These are phyloP conservation scores for Phytopythium mirpurense DNA, from an alignment of 352 stramenopile species.

Conservation along the genomic window DNA sequence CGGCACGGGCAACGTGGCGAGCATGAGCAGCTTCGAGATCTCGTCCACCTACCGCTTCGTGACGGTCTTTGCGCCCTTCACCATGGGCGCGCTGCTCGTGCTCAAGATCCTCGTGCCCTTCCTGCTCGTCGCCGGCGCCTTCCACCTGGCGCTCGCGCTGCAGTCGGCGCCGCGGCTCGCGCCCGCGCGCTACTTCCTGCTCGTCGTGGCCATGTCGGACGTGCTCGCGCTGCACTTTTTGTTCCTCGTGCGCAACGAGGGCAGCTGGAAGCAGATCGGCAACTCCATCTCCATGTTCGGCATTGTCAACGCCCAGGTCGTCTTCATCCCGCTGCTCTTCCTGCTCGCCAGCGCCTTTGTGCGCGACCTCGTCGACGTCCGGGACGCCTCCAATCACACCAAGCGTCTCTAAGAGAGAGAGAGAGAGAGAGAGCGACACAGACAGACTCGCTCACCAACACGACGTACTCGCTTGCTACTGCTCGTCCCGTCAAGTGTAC, in stretches of 20 bases:
- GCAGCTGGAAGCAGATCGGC: constrained; percentile 84
- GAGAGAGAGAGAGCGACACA: neutral
- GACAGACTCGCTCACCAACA: too few species aligned
- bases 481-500: too few species aligned
- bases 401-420: neutral
- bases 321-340: constrained; percentile 79
- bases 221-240: constrained; percentile 78
- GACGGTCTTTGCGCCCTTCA: constrained; percentile 78
- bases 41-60: constrained; percentile 83
- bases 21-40: constrained; percentile 86
- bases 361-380: constrained; percentile 10
- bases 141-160: constrained; percentile 40
- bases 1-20: constrained; percentile 80
- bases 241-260: constrained; percentile 80
- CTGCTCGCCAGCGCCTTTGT: constrained; percentile 37
- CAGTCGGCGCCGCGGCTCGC: constrained; percentile 14
- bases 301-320: constrained; percentile 78
- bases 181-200: constrained; percentile 53
- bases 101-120: constrained; percentile 81
- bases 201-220: constrained; percentile 80
- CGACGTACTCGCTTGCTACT: too few species aligned
- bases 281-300: constrained; percentile 87
- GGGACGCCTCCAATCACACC: neutral
- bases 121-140: constrained; percentile 62
- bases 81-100: constrained; percentile 75